Conservation (phyloP, 2,329 filamentous ascomycete genomes). For the Fusarium sambucinum region DNA sequence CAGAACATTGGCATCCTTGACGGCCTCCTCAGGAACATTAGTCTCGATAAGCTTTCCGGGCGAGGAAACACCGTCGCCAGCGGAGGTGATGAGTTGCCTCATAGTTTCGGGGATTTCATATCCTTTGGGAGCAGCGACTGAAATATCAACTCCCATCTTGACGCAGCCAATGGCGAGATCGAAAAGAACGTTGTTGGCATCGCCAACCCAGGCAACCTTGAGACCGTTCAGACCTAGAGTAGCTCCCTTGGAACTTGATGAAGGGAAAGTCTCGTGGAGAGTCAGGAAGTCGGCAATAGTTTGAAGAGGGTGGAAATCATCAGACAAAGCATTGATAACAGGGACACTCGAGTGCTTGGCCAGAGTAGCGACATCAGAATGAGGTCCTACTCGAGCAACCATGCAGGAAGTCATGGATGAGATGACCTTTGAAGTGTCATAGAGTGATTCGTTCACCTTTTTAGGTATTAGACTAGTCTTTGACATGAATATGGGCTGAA, state of each 20-base stretch:
- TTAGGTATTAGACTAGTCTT: slow-evolving; percentile 7
- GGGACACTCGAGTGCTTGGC: slow-evolving; percentile 81
- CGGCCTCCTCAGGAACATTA: slow-evolving; percentile 82
- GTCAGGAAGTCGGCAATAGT: slow-evolving; percentile 95
- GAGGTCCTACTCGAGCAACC: slow-evolving; percentile 81
- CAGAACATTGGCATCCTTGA: slow-evolving; percentile 87
- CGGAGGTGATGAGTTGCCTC: slow-evolving; percentile 75
- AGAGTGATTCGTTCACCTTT: slow-evolving; percentile 91
- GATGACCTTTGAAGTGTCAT: slow-evolving; percentile 90
- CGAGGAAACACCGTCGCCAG: slow-evolving; percentile 67
- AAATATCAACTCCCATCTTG: slow-evolving; percentile 87
- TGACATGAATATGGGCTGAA: neutral
- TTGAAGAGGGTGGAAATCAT: slow-evolving; percentile 93
- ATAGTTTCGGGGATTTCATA: slow-evolving; percentile 85
- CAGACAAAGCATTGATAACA: slow-evolving; percentile 88
- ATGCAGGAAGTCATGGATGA: slow-evolving; percentile 93
- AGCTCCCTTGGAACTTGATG: slow-evolving; percentile 53
- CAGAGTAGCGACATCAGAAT: slow-evolving; percentile 78
- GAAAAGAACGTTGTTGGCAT: slow-evolving; percentile 97
- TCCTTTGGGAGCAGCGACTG: slow-evolving; percentile 86
- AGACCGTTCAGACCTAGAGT: slow-evolving; percentile 80
- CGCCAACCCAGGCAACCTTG: slow-evolving; percentile 95
- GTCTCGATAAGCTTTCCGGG: slow-evolving; percentile 80
- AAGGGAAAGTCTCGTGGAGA: slow-evolving; percentile 80
- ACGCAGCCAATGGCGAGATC: slow-evolving; percentile 89